Base-by-base conservation (phyloP, 768 basidiomycete species). In the Phlebiopsis flavidoalba region DNA sequence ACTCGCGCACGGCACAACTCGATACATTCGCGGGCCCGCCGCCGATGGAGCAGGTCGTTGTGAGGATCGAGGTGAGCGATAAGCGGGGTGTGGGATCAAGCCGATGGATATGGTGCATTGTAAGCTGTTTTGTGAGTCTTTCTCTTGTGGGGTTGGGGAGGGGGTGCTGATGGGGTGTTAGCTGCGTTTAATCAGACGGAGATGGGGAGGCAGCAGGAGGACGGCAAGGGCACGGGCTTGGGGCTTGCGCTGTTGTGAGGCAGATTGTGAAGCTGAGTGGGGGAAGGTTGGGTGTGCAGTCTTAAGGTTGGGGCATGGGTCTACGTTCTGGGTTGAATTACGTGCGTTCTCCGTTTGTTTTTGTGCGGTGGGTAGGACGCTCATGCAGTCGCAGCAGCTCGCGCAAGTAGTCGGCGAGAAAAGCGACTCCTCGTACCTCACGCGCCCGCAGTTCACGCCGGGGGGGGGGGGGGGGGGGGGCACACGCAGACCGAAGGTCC, bases 261-360 rank as follows among this genome's bases (percentile, higher is more conserved):
- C 80, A 82, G 65, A 83, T 83, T 61, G 79, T 83, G 51, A 80
- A 79, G 65, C 73, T 80, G 14, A 77, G 75, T 45, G 75, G 77
- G 19, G 82, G 82, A 7, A 73, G 82, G 49, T 66, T 83, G 8
- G 82, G 76, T 24, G 74, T 68, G 33, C 61, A 60, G 43, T 72
- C 67, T n/a, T n/a, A 70, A 31, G 85, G 70, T 74, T 82, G 1
- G 81, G 82, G 7, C 77, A 83, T 65, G 94, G 94, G 15, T 91
- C 87, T 36, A 92, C 88, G 37, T 95, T 95, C 75, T 95, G 93
- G 93, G 88, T 92, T 8, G 91, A 92, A 70, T 71, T 92, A 37
- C 87, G 77, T 81, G 68, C 64, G 79, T 75, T 7, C 22, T 31
- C 26, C n/a, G n/a, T 31, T 31, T 6, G 6, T 31, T 31, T 31